Base-by-base conservation (phyloP, 345 rosid species). In the Reutealis trisperma region DNA sequence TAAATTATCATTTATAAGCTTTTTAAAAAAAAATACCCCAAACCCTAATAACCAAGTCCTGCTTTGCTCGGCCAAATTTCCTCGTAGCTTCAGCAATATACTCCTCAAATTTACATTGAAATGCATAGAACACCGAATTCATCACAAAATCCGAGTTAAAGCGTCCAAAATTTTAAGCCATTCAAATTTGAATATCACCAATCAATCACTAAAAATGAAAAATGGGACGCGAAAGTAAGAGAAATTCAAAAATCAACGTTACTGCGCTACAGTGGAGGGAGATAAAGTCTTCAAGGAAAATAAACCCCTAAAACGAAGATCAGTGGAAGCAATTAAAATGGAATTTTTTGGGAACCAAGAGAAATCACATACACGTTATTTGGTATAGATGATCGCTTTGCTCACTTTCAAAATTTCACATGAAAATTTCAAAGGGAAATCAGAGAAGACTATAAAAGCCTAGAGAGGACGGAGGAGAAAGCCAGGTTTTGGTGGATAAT, bases 41-140 rank as follows among this genome's bases (percentile, higher is more conserved):
- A 45, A 68, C 58, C 58, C 72, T 68, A 68, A 49, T 45, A 61
- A 68, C 34, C 13, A 68, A 68, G 6, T 47, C 30, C 72, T 45
- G n/a, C 55, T 45, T 47, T 12, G 37, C 34, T 68, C 21, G 24
- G 22, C 12, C 57, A 68, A 45, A 60, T 44, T 45, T 63, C 16
- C 70, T 30, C 7, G 25, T 21, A 63, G 27, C 70, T 34, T 12
- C 58, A 25, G 44, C 58, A n/a, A 52, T 74, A 42, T 16, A 63
- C 47, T 22, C 16, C 9, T 60, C 66, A 7, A 51, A 51, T 49
- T 30, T 21, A 74, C 6, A 15, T 45, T 24, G 11, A 72, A 22
- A 47, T 14, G 42, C 49, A 9, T 9, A 66, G 44, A 42, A 42
- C 11, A 21, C 15, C 16, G 24, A 16, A 27, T 49, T 52, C 61